Evolutionary conservation across 371 early-diverging fungal species (phyloP).

Genomic region (Dichotomocladium elegans): DNA sequence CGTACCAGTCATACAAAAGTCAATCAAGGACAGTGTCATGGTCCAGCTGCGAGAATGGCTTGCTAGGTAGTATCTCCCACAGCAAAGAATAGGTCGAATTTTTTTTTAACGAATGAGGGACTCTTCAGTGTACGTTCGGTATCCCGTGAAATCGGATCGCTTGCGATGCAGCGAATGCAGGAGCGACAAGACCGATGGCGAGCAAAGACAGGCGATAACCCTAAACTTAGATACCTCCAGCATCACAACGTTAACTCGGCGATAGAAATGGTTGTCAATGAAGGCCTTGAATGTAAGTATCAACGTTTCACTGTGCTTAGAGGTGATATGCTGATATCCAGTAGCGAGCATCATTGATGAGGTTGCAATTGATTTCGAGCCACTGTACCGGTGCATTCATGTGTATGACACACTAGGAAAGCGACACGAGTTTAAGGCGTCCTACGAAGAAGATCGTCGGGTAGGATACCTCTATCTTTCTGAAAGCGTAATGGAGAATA

Average conservation of each 20-base stretch:
- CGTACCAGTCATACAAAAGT: conserved; percentile 81
- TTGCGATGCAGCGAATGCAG: conserved; percentile 79
- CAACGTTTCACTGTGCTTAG: no score
- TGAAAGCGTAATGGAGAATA: no score
- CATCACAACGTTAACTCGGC: conserved; percentile 74
- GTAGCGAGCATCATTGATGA: conserved; percentile 66
- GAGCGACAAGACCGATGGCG: conserved; percentile 65
- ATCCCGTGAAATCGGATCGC: conserved; percentile 80
- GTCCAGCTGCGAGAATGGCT: conserved; percentile 92
- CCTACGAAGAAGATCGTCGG: conserved; percentile 88
- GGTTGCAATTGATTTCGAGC: conserved; percentile 85
- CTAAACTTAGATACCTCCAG: conserved; percentile 50
- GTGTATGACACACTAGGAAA: conserved; percentile 90
- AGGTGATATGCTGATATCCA: background rate
- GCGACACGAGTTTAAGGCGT: conserved; percentile 79
- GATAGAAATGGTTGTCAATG: conserved; percentile 84
- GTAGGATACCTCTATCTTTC: conserved; percentile 35
- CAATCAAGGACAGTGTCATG: conserved; percentile 79
- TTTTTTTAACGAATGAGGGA: no score
- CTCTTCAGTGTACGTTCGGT: conserved; percentile 75
- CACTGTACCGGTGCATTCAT: conserved; percentile 93
- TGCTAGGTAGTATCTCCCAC: conserved; percentile 58
- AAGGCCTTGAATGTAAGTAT: conserved; percentile 77
- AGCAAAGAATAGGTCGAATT: no score
- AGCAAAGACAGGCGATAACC: conserved; percentile 50